phyloP scores from a whole-genome alignment of 2,329 filamentous ascomycete genomes.

The Beauveria bassiana region DNA sequence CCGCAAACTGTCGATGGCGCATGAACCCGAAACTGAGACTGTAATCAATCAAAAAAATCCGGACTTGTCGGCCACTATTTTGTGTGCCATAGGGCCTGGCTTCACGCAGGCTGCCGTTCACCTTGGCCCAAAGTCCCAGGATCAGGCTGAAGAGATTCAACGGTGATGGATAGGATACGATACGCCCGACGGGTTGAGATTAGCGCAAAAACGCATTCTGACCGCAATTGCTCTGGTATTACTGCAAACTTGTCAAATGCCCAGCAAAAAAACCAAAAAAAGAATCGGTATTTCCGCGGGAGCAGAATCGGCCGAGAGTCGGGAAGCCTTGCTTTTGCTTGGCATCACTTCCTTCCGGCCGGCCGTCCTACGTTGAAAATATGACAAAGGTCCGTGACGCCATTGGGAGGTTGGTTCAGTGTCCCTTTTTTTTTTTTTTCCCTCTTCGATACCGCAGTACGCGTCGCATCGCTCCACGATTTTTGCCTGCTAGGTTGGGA shows the following conservation, averaged over 20 bases:
- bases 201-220: background rate
- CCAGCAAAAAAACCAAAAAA: background rate
- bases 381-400: background rate
- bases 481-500: background rate
- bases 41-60: background rate
- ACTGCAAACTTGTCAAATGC: background rate
- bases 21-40: background rate
- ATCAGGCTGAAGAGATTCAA: background rate
- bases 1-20: background rate
- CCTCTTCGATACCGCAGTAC: background rate
- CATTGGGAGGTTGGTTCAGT: background rate
- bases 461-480: conserved; percentile 3
- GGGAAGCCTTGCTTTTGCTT: background rate
- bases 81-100: background rate
- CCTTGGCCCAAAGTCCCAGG: background rate
- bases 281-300: background rate
- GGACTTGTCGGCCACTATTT: background rate
- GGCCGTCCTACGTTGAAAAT: background rate
- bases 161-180: background rate
- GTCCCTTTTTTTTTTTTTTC: background rate
- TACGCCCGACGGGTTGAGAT: background rate
- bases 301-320: background rate
- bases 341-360: background rate
- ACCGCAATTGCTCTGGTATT: background rate
- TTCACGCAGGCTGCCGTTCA: background rate